Base-by-base conservation (phyloP, 2,329 filamentous ascomycete species). In the Calycina herbarum region DNA sequence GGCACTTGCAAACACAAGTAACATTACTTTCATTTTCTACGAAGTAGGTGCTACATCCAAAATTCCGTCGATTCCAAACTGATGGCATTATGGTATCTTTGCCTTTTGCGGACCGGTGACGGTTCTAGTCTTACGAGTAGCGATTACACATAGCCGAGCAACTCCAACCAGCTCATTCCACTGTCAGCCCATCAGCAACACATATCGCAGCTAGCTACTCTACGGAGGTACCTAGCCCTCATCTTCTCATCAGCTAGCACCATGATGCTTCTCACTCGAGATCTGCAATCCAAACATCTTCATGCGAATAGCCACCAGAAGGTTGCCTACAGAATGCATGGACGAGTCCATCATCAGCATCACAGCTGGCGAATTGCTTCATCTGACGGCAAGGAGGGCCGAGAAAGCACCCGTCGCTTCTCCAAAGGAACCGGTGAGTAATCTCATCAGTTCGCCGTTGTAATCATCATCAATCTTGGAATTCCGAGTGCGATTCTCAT, bases 91-190 rank as follows among this genome's bases (percentile, higher is more conserved):
- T 40, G 38, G 38, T 40, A 40, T 17, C 3, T 40, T 40, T 40
- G 13, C 38, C 38, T 40, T 20, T 13, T 40, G 38, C 31, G 35
- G 13, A 40, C 24, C n/a, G 20, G 20, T 54, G 20, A 27, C 48
- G 48, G 20, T 51, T 11, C n/a, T 51, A 10, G 45, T 20, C 45
- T 4, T 11, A 51, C 20, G 20, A n/a, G n/a, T 20, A n/a, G 10
- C 20, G 45, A 51, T 51, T 51, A 51, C 45, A 51, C 45, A 51
- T 51, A 27, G 45, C 45, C 45, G 45, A 51, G n/a, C 45, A 17
- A 42, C 40, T n/a, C 40, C 40, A 38, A 38, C 40, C 15, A n/a
- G 35, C 15, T 45, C 40, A 51, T 20, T 20, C n/a, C 20, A 51
- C 45, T 51, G 45, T 51, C 45, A 51, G 45, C n/a, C 8, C 45